These are phyloP conservation scores for Pseudophaeomoniella oleicola DNA, from an alignment of 2,329 filamentous ascomycete genomes.

Conservation along the genomic window DNA sequence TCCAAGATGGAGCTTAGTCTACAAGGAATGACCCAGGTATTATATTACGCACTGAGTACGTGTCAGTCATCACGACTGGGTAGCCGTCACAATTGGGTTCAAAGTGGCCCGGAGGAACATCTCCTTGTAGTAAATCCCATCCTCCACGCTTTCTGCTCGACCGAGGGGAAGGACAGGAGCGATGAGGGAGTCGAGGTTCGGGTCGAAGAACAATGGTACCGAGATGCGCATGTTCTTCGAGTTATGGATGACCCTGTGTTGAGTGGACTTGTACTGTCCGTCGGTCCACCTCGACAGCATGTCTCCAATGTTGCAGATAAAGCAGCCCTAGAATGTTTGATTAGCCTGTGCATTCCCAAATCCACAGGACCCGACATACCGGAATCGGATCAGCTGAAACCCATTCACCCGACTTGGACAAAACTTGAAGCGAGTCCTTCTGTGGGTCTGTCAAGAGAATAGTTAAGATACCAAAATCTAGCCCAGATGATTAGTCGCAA, in stretches of 20 bases:
- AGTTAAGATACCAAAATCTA: conserved; percentile 10
- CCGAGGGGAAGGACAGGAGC: conserved; percentile 5
- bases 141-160: neutral
- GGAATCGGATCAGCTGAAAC: conserved; percentile 7
- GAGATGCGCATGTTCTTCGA: conserved; percentile 4
- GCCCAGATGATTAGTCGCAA: neutral
- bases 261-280: conserved; percentile 34
- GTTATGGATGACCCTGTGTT: conserved; percentile 34
- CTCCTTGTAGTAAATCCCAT: neutral
- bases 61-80: no score
- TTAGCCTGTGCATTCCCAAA: neutral
- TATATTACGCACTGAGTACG: no score
- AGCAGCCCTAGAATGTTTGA: conserved; percentile 3
- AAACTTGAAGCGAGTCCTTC: conserved; percentile 7
- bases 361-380: conserved; percentile 1
- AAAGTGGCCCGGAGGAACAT: neutral
- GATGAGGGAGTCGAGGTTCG: conserved; percentile 8
- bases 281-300: conserved; percentile 37
- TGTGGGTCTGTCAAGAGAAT: conserved; percentile 7
- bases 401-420: conserved; percentile 6
- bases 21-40: no score
- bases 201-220: conserved; percentile 8
- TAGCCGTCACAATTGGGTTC: no score
- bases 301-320: conserved; percentile 1
- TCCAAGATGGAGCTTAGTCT: no score